A percentile compares a stretch with the other conserved stretches of the same genome.
phyloP scores from a whole-genome alignment of 768 basidiomycete genomes.

The Boletellus emodensis region DNA sequence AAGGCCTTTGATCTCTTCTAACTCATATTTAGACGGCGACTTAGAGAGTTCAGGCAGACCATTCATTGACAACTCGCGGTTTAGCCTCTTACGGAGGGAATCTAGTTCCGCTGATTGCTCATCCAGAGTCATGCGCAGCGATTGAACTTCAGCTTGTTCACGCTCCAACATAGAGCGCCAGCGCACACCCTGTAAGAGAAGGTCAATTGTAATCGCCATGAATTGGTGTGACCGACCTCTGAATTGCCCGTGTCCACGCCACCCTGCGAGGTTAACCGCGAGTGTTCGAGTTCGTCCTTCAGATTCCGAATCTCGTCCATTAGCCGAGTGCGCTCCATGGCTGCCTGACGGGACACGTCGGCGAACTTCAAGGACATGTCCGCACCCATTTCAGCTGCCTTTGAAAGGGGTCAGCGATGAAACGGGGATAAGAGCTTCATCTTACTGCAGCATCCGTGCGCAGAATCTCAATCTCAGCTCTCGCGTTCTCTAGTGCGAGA shows the following conservation, averaged over 20 bases:
- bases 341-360: slow-evolving; percentile 45
- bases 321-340: slow-evolving; percentile 49
- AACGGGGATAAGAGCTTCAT: background rate
- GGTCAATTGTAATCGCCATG: background rate
- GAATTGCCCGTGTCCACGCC: slow-evolving; percentile 25
- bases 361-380: slow-evolving; percentile 45
- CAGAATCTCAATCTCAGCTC: slow-evolving; percentile 82
- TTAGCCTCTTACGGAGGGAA: slow-evolving; percentile 49
- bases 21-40: slow-evolving; percentile 49
- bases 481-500: slow-evolving; percentile 80
- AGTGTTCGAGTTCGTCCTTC: slow-evolving; percentile 43
- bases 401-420: slow-evolving; percentile 10
- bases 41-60: slow-evolving; percentile 30
- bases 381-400: slow-evolving; percentile 48
- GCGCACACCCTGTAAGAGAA: slow-evolving; percentile 16
- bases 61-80: slow-evolving; percentile 53
- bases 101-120: slow-evolving; percentile 53
- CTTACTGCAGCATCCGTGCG: slow-evolving; percentile 74
- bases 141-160: slow-evolving; percentile 29
- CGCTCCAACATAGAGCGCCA: slow-evolving; percentile 30
- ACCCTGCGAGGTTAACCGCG: slow-evolving; percentile 26
- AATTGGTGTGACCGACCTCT: slow-evolving; percentile 12
- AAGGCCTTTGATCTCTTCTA: slow-evolving; percentile 71
- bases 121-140: slow-evolving; percentile 33
- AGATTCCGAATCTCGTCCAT: slow-evolving; percentile 55